A percentile compares a stretch with the other conserved stretches of the same genome.
Evolutionary conservation across 805 yeast genomes (phyloP).

Genomic region (Pichia ethanolica): DNA sequence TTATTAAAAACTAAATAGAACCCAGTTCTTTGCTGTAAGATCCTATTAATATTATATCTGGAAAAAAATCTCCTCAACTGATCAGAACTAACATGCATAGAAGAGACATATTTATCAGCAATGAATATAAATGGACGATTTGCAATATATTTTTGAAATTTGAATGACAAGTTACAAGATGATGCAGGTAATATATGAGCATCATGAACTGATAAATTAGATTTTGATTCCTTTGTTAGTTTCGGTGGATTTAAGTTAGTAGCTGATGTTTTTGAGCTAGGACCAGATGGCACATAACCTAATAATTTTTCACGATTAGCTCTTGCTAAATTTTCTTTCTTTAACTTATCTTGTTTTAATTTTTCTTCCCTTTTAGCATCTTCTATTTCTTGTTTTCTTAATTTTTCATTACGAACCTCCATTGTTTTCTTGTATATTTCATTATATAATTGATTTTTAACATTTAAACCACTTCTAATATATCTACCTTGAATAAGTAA

Average conservation of each 20-base stretch:
- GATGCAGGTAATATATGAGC: conserved; percentile 25
- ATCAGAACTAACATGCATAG: conserved; percentile 39
- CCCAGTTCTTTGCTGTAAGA: conserved; percentile 57
- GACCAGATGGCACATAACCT: not conserved
- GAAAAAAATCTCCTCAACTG: conserved; percentile 55
- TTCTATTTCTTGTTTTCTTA: conserved; percentile 29
- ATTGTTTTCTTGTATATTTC: conserved; percentile 25
- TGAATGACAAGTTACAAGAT: conserved; percentile 35
- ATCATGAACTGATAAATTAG: conserved; percentile 23
- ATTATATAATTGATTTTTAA: conserved; percentile 32
- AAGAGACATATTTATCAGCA: conserved; percentile 41
- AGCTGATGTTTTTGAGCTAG: too few relatives aligned
- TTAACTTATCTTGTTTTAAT: conserved; percentile 11
- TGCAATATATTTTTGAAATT: conserved; percentile 41
- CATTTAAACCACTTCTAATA: conserved; percentile 47
- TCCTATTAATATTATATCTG: conserved; percentile 58
- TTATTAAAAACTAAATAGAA: conserved; percentile 65
- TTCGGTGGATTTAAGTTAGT: too few relatives aligned
- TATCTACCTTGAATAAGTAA: conserved; percentile 45
- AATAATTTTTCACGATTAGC: conserved; percentile 3
- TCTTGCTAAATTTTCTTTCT: conserved; percentile 11
- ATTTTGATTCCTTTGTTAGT: not conserved
- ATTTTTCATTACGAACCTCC: conserved; percentile 31
- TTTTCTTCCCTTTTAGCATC: conserved; percentile 20
- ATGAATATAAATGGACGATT: conserved; percentile 54